phyloP scores from a whole-genome alignment of 2,329 filamentous ascomycete species.

The Mollisia scopiformis region DNA sequence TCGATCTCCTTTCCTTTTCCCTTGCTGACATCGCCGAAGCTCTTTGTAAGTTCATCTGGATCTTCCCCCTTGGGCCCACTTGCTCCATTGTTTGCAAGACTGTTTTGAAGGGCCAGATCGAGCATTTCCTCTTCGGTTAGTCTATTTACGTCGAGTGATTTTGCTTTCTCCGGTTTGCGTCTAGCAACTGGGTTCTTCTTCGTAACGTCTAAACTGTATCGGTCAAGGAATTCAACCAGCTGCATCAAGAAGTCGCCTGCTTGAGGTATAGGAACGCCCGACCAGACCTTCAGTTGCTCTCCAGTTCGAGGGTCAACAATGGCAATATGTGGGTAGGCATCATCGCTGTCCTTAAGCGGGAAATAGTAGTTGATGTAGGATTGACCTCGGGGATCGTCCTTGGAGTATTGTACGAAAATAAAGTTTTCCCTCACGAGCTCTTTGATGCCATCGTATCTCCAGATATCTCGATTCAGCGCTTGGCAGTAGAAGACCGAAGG shows the following conservation, averaged over 20 bases:
- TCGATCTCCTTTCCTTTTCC: constrained; percentile 53
- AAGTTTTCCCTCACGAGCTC: constrained; percentile 90
- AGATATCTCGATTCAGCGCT: constrained; percentile 89
- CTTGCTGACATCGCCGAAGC: constrained; percentile 52
- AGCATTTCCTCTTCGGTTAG: constrained; percentile 99
- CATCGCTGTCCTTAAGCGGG: constrained; percentile 71
- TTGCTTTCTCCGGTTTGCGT: constrained; percentile 70
- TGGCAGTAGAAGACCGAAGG: constrained; percentile 94
- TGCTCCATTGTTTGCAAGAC: constrained; percentile 62
- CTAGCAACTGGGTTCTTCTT: constrained; percentile 93
- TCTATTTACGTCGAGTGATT: constrained; percentile 74
- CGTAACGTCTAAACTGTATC: constrained; percentile 85
- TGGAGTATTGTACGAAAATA: constrained; percentile 92
- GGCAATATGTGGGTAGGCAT: constrained; percentile 93
- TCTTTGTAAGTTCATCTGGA: constrained; percentile 85
- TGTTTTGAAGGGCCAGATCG: constrained; percentile 90
- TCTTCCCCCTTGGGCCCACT: constrained; percentile 65
- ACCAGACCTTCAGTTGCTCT: constrained; percentile 97
- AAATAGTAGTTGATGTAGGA: constrained; percentile 95
- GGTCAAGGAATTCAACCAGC: constrained; percentile 93
- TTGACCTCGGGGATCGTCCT: constrained; percentile 76
- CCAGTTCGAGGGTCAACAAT: constrained; percentile 95
- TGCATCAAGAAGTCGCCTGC: constrained; percentile 85
- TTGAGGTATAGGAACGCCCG: constrained; percentile 76
- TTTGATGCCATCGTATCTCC: constrained; percentile 82